Percentiles rank a stretch among this genome's conserved stretches.
Evolutionary conservation across 371 early-diverging fungal genomes (phyloP).

Genomic region (Paramicrosporidium saccamoebae): DNA sequence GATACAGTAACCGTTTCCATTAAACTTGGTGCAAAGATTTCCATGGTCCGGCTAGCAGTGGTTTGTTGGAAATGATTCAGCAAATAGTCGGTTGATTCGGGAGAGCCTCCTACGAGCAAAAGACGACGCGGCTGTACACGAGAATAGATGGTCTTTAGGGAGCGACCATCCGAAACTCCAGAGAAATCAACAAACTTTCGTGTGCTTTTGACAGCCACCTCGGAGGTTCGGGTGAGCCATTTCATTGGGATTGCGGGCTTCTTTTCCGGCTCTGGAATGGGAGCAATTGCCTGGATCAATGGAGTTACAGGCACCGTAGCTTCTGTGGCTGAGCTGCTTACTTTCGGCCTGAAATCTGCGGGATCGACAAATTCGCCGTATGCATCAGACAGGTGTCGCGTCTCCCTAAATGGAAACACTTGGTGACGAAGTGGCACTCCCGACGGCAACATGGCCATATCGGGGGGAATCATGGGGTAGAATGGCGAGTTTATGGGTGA

Average conservation of each 20-base stretch:
- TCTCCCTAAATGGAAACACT: conserved; percentile 64
- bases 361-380: conserved; percentile 71
- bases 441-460: conserved; percentile 1
- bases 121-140: conserved; percentile 48
- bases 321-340: conserved; percentile 7
- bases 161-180: conserved; percentile 54
- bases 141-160: conserved; percentile 46
- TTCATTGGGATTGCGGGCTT: conserved; percentile 25
- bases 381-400: conserved; percentile 45
- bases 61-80: conserved; percentile 15
- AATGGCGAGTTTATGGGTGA: conserved; percentile 1
- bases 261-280: conserved; percentile 4
- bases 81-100: conserved; percentile 19
- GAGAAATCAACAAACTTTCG: conserved; percentile 57
- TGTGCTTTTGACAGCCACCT: conserved; percentile 22
- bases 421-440: conserved; percentile 8
- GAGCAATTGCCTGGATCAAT: conserved; percentile 5
- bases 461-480: not conserved
- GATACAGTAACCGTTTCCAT: conserved; percentile 57
- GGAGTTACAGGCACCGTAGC: conserved; percentile 1
- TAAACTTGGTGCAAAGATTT: conserved; percentile 36
- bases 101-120: conserved; percentile 46
- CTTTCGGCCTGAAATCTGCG: conserved; percentile 14
- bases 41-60: conserved; percentile 26
- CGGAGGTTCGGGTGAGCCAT: conserved; percentile 15